A percentile compares a stretch with the other conserved stretches of the same genome.
phyloP scores from a whole-genome alignment of 2,329 filamentous ascomycete genomes.

The Orbilia oligospora region DNA sequence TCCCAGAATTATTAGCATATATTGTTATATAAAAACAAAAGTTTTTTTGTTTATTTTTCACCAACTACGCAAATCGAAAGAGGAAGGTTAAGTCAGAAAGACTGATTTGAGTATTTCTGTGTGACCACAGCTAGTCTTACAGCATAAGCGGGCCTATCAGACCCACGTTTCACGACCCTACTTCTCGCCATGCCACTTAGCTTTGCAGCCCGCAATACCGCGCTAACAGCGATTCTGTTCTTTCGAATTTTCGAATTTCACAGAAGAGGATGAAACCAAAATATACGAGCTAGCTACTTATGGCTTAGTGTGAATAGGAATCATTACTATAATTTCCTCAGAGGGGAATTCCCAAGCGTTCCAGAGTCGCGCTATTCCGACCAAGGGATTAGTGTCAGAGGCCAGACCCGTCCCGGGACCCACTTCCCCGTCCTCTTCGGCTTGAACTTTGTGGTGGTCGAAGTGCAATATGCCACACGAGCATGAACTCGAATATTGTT shows the following conservation, averaged over 20 bases:
- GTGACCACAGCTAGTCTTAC: not conserved
- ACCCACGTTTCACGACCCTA: not conserved
- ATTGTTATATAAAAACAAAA: too few species aligned
- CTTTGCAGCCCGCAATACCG: too few species aligned
- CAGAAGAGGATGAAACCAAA: too few species aligned
- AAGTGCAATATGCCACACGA: not conserved
- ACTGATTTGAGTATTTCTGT: not conserved
- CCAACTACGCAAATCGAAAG: too few species aligned
- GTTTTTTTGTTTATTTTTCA: too few species aligned
- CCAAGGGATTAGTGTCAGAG: not conserved
- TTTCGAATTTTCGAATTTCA: too few species aligned
- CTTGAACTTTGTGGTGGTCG: not conserved
- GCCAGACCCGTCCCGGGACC: not conserved
- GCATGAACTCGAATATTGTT: not conserved
- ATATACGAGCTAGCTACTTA: too few species aligned
- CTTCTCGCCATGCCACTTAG: not conserved
- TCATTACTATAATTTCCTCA: not conserved
- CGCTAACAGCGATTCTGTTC: too few species aligned
- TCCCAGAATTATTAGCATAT: too few species aligned
- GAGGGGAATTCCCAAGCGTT: not conserved
- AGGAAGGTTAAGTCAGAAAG: too few species aligned
- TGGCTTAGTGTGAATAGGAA: too few species aligned
- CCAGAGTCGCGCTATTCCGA: not conserved
- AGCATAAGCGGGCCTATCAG: conserved; percentile 2
- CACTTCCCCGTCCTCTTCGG: not conserved